Evolutionary conservation across 768 basidiomycete genomes (phyloP).

Genomic region (Wakefieldia striispora): DNA sequence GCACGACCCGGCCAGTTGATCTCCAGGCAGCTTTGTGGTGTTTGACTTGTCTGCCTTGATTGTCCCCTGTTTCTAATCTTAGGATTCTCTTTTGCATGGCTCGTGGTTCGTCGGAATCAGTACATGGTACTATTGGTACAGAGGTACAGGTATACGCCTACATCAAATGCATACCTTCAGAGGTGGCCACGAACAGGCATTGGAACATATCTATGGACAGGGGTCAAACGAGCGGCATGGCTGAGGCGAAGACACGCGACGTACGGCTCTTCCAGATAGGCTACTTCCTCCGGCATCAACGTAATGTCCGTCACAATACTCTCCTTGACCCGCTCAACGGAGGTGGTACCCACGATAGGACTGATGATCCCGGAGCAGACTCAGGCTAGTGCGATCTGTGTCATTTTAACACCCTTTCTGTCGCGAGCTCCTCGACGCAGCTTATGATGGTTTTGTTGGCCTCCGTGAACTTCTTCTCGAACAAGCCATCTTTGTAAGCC

Average conservation of each 20-base stretch:
- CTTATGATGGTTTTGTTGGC: constrained; percentile 36
- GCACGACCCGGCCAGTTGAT: constrained; percentile 63
- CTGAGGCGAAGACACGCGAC: neutral
- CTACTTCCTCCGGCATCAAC: constrained; percentile 31
- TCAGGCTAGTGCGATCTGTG: constrained; percentile 47
- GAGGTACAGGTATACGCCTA: constrained; percentile 2
- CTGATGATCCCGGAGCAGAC: constrained; percentile 37
- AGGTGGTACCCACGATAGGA: constrained; percentile 44
- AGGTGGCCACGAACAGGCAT: constrained; percentile 18
- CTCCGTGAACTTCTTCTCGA: constrained; percentile 25
- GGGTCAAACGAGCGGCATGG: neutral
- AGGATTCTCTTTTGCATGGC: constrained; percentile 10
- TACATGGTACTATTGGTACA: neutral
- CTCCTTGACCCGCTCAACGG: constrained; percentile 29
- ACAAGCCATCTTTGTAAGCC: constrained; percentile 16
- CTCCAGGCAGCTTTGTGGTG: neutral
- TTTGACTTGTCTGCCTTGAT: neutral
- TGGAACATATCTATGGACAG: constrained; percentile 15
- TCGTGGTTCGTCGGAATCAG: neutral
- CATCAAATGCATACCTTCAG: neutral
- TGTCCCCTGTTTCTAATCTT: constrained; percentile 15
- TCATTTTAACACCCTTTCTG: constrained; percentile 41
- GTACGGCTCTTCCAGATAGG: constrained; percentile 32
- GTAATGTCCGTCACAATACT: constrained; percentile 25
- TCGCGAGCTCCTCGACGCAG: constrained; percentile 41